Evolutionary conservation across 768 basidiomycete genomes (phyloP), one percentile per base, ranked within the genome.

Genomic region (Pleurotus tuoliensis): DNA sequence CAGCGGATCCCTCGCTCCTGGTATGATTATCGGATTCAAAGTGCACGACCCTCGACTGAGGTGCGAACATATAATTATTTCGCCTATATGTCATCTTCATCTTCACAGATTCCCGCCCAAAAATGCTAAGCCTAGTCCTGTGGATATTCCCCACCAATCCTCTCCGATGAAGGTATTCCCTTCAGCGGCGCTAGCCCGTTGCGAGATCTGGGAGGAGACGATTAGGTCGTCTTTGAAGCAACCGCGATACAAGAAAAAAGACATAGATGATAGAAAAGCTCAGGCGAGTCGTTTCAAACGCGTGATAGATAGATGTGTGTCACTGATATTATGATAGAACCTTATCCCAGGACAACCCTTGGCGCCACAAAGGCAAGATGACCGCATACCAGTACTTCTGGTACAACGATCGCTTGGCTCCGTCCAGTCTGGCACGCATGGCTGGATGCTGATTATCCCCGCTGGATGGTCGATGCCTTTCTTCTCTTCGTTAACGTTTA

Each of bases 381-480:
- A 91, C 66, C 86, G 90, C 15, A 73, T 98, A 13, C 94, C 95
- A 1, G 69, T 94, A 50, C 70, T 98, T 40, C 80, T 99, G 46
- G 81, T 95, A 5, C 93, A 94, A 66, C 84, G 84, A 18, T 87
- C 92, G 8, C 63, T 91, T 18, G 83, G 84, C 59, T 62, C 66
- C 22, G 56, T 56, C 40, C 58, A 63, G 13, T 62, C 66, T 6
- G 73, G 78, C 1, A 73, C 93, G 27, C 86, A 94, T 63, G 94
- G 95, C 39, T 97, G 92, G 88, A 93, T 87, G 6, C 73, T 99
- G 7, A 76, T 97, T 46, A 68, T 96, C 30, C 96, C 96, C 3
- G 76, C 83, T 1, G 94, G 92, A 11, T 98, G 94, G 94, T 81
- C 82, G 0, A 96, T 94, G 87, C 79, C 94, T 1, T 93, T 98